These are phyloP conservation scores for Piper longum DNA, from an alignment of 164 flowering plant species.

Conservation along the genomic window DNA sequence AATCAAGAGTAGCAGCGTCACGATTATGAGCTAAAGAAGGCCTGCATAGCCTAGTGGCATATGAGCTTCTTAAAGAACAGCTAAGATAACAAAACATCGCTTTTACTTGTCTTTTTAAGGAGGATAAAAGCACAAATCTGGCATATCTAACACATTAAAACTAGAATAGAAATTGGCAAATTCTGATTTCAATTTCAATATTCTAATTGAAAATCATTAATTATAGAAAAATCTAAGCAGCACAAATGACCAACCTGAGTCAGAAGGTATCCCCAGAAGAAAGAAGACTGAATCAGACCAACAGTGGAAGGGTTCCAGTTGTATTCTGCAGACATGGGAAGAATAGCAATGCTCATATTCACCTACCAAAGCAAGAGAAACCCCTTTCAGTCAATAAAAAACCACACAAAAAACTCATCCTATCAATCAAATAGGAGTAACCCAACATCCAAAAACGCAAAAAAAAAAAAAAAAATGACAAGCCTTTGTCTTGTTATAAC, in stretches of 20 bases:
- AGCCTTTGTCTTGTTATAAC: background rate
- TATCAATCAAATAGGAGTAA: too few species aligned
- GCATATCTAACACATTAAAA: too few species aligned
- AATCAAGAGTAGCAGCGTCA: background rate
- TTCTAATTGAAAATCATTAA: too few species aligned
- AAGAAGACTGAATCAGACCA: slow-evolving; percentile 93
- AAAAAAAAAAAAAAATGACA: background rate
- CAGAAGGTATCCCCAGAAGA: slow-evolving; percentile 97
- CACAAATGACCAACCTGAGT: slow-evolving; percentile 51
- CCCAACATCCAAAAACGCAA: background rate
- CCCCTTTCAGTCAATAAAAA: too few species aligned
- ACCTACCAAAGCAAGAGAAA: slow-evolving; percentile 39
- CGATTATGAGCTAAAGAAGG: too few species aligned
- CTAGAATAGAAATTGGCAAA: background rate
- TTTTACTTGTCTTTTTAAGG: too few species aligned
- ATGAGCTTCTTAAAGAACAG: too few species aligned
- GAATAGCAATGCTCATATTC: slow-evolving; percentile 97
- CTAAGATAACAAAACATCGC: too few species aligned
- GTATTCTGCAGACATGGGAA: slow-evolving; percentile 88
- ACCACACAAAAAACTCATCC: too few species aligned
- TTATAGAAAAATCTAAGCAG: background rate
- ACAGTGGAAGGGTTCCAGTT: slow-evolving; percentile 82
- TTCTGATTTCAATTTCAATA: background rate
- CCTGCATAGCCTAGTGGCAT: too few species aligned
- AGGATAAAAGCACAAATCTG: too few species aligned